Base-by-base conservation (phyloP, 352 stramenopile species). In the Pythium plurisporium region DNA sequence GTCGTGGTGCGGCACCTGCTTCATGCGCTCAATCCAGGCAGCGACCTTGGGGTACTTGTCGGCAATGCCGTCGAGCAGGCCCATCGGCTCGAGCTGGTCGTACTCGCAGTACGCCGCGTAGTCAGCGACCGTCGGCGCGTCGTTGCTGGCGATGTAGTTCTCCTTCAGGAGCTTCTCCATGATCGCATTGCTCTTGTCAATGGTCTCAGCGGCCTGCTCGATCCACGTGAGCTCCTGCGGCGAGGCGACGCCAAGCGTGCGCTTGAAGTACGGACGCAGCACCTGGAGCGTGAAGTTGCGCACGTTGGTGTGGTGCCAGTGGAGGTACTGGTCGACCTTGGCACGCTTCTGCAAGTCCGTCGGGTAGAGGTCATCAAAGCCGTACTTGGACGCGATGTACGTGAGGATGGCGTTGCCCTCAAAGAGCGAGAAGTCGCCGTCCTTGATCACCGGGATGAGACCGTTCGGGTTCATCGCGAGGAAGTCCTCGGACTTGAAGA, bases 281-380 rank as follows among this genome's bases (percentile, higher is more conserved):
- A 87, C 52, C 29, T 80, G 67, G 14, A 59, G 30, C 25, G 77
- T 86, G 51, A 76, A 72, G 20, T 70, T 34, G 17, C 78, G 78
- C 37, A 59, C 59, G 57, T 74, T 78, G 43, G 69, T 84, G 73
- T 89, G 79, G 62, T 89, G 79, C 79, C 79, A 89, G 67, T 82
- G 67, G 29, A 88, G 57, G 55, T 82, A 85, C 65, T 89, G 36
- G 64, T 86, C 76, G 26, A 89, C 33, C 51, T 86, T 86, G 17
- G 75, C 73, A 29, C 69, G 78, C n/a, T 62, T 66, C 47, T 75
- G 38, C 0, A 69, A 14, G 27, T 83, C 71, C 12, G 10, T 69
- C 34, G 74, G 76, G 53, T 86, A 86, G 20, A 84, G 31, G 45
- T 79, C 72, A 9, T 67, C 76, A 65, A 64, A 79, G 31, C 46